Evolutionary conservation across 106 monocot genomes (phyloP).

Genomic region (Chionographis japonica): DNA sequence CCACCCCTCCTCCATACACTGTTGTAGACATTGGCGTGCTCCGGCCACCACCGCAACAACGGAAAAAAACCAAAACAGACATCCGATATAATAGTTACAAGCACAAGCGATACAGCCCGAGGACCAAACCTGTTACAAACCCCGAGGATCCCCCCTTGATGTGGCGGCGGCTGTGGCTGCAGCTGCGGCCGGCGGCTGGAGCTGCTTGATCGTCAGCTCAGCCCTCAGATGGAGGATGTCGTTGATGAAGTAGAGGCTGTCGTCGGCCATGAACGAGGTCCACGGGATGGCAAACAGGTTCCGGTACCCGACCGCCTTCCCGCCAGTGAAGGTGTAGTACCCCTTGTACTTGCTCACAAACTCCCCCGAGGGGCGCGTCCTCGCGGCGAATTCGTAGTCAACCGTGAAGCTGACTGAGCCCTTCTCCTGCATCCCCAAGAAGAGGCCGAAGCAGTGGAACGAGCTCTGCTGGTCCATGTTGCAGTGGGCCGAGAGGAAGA

Average conservation of each 20-base stretch:
- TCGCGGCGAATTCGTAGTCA: slow-evolving; percentile 76
- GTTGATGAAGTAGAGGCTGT: slow-evolving; percentile 66
- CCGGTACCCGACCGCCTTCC: slow-evolving; percentile 73
- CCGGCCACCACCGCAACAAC: too few species aligned
- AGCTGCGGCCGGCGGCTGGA: slow-evolving; percentile 14
- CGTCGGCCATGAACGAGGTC: slow-evolving; percentile 75
- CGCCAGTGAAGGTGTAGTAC: slow-evolving; percentile 66
- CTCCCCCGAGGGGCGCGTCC: slow-evolving; percentile 44
- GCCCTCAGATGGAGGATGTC: slow-evolving; percentile 61
- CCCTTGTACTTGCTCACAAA: slow-evolving; percentile 81
- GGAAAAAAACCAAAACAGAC: too few species aligned
- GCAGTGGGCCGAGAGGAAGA: slow-evolving; percentile 81
- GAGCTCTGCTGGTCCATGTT: slow-evolving; percentile 70
- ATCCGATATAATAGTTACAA: too few species aligned
- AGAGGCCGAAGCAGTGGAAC: slow-evolving; percentile 75
- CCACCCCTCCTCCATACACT: too few species aligned
- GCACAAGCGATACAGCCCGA: too few species aligned
- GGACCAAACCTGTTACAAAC: too few species aligned
- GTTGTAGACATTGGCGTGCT: too few species aligned
- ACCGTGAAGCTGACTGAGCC: slow-evolving; percentile 66
- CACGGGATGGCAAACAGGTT: slow-evolving; percentile 65
- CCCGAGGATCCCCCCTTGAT: too few species aligned
- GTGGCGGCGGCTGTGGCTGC: background rate
- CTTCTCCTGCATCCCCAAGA: slow-evolving; percentile 79
- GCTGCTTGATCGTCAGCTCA: slow-evolving; percentile 64